A percentile compares a stretch with the other conserved stretches of the same genome.
Conservation (phyloP, 176 grass and related monocot species). For the Zoysia pacifica region DNA sequence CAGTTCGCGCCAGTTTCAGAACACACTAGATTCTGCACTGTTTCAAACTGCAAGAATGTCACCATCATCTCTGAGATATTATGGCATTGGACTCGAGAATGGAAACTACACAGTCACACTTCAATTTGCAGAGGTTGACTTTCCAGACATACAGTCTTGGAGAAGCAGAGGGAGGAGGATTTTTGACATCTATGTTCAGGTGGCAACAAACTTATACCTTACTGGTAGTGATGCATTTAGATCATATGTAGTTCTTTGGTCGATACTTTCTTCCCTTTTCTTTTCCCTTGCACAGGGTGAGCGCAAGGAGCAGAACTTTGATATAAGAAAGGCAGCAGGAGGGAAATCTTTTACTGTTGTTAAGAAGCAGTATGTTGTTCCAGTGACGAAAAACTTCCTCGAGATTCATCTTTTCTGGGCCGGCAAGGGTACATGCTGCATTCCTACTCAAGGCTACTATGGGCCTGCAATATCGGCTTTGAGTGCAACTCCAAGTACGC, state of each 20-base stretch:
- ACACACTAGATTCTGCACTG: slow-evolving; percentile 59
- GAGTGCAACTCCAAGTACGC: slow-evolving; percentile 68
- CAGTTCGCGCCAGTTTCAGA: slow-evolving; percentile 49
- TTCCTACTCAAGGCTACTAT: slow-evolving; percentile 68
- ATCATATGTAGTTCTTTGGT: neutral
- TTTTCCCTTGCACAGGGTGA: slow-evolving; percentile 49
- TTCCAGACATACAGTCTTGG: slow-evolving; percentile 45
- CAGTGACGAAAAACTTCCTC: slow-evolving; percentile 77
- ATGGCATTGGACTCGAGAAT: slow-evolving; percentile 84
- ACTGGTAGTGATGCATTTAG: neutral
- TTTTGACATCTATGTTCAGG: slow-evolving; percentile 95
- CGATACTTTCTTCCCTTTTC: neutral
- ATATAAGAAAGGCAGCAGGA: slow-evolving; percentile 81
- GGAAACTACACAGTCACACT: slow-evolving; percentile 87
- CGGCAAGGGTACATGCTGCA: slow-evolving; percentile 92
- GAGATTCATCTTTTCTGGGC: slow-evolving; percentile 98
- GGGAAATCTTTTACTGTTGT: slow-evolving; percentile 64
- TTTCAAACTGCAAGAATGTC: slow-evolving; percentile 72
- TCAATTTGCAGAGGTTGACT: slow-evolving; percentile 69
- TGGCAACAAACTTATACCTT: slow-evolving; percentile 27
- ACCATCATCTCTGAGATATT: slow-evolving; percentile 83
- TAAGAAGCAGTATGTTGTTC: slow-evolving; percentile 51
- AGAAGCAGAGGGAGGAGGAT: slow-evolving; percentile 63
- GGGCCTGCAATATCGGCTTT: slow-evolving; percentile 73
- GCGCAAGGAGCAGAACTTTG: slow-evolving; percentile 70